These are phyloP conservation scores for Botryotinia calthae DNA, from an alignment of 2,329 filamentous ascomycete species.

Conservation along the genomic window DNA sequence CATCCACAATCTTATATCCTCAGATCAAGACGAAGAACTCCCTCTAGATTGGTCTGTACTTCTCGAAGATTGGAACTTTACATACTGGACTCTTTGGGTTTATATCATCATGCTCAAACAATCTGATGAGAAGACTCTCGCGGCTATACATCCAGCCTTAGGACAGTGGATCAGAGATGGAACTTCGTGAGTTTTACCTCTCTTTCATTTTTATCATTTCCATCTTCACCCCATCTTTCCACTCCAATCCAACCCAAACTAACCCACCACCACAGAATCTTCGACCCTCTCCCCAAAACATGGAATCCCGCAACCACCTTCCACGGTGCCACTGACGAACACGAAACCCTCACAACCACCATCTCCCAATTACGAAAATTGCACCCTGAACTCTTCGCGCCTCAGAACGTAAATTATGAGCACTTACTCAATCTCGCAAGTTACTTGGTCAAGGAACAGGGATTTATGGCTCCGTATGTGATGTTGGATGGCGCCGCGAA, in stretches of 20 bases:
- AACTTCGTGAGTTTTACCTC: not conserved
- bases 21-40: slow-evolving; percentile 33
- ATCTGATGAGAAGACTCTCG: slow-evolving; percentile 10
- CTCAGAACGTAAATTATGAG: not conserved
- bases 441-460: slow-evolving; percentile 28
- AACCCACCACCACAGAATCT: not conserved
- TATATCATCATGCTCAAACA: slow-evolving; percentile 21
- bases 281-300: not conserved
- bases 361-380: not conserved
- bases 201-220: not conserved
- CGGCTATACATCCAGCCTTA: not conserved
- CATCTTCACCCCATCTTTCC: not conserved
- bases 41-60: slow-evolving; percentile 31
- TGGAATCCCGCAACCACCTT: not conserved
- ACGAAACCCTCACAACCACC: not conserved
- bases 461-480: slow-evolving; percentile 17
- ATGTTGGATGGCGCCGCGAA: slow-evolving; percentile 14
- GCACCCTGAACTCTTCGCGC: not conserved
- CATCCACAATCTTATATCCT: slow-evolving; percentile 26
- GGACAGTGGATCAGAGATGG: not conserved
- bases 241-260: not conserved
- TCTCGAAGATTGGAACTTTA: slow-evolving; percentile 32
- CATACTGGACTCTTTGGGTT: slow-evolving; percentile 34
- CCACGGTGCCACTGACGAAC: slow-evolving; percentile 3
- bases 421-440: slow-evolving; percentile 28